Evolutionary conservation across 1,139 yeast genomes (phyloP), one percentile per base, ranked within the genome.

Genomic region (Debaryomycetaceae sp.): DNA sequence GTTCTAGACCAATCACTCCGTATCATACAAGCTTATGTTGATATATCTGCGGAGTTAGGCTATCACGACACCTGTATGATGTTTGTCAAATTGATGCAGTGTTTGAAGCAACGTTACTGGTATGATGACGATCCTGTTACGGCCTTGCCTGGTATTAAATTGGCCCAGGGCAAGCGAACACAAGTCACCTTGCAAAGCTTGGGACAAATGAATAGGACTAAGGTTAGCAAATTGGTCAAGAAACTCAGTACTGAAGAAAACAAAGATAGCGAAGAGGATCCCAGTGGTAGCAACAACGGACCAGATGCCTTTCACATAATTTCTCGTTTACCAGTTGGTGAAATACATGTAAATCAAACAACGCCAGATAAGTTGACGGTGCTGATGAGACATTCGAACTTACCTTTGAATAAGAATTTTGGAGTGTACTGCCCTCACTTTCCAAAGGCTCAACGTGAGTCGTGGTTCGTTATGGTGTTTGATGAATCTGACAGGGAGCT

Each of bases 1-100:
- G 96, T 95, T 5, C 70, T 95, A 49, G 99, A 93, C 59, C 99
- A 93, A 66, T 82, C 96, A 5, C 73, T 95, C 57, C 96, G 99
- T 78, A 86, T 93, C 50, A 69, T 90, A 46, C 99, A 93, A 59
- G 97, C 98, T 0, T 87, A 80, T 54, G 84, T 93, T 48, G 99
- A 95, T 62, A 89, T 88, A 17, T 83, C 95, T 3, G 82, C 97
- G 1, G 97, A 93, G 55, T 60, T 84, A 58, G 97, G 97, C 0
- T 85, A 80, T 57, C 70, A 83, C 39, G 60, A 75, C 4, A 78
- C 88, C 0, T 86, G 84, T 1, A 49, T 81, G 54, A 74, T 72
- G 46, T 75, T 89, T 49, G 76, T 91, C 36, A 73, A 72, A 50
- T 68, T 88, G 45, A 85, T 93, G 95, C 91, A 86, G 56, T 83